Conservation (phyloP, 2,329 filamentous ascomycete genomes). For the Ceratocystis lukuohia region DNA sequence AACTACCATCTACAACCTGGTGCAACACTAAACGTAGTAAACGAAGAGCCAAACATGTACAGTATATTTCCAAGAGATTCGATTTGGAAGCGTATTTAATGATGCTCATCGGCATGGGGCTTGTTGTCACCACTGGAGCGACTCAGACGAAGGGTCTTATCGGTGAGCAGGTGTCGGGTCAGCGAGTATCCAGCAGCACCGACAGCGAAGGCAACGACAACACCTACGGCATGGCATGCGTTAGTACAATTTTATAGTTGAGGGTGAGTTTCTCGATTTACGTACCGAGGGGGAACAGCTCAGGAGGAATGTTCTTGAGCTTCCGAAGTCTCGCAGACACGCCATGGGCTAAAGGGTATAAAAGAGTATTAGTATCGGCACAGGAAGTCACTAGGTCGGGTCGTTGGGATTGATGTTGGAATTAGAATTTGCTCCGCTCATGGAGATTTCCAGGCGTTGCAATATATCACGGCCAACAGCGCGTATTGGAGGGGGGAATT, state of each 20-base stretch:
- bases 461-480: background rate
- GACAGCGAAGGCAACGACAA: slow-evolving; percentile 78
- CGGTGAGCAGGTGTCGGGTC: slow-evolving; percentile 66
- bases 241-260: slow-evolving; percentile 23
- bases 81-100: slow-evolving; percentile 24
- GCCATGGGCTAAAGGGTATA: slow-evolving; percentile 59
- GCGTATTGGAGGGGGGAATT: background rate
- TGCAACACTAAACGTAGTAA: slow-evolving; percentile 1
- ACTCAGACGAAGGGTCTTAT: slow-evolving; percentile 83
- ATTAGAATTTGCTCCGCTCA: background rate
- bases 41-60: slow-evolving; percentile 1
- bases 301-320: slow-evolving; percentile 79
- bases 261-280: slow-evolving; percentile 4
- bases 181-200: slow-evolving; percentile 71
- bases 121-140: slow-evolving; percentile 39
- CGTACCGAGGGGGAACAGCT: slow-evolving; percentile 87
- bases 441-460: background rate
- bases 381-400: background rate
- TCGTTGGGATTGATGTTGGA: background rate
- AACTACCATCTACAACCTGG: background rate
- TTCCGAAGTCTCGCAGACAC: slow-evolving; percentile 88
- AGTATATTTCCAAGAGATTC: slow-evolving; percentile 22
- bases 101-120: slow-evolving; percentile 25
- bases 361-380: slow-evolving; percentile 4
- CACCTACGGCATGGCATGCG: slow-evolving; percentile 38